Base-by-base conservation (phyloP, 2,329 filamentous ascomycete species). In the Nemania diffusa region DNA sequence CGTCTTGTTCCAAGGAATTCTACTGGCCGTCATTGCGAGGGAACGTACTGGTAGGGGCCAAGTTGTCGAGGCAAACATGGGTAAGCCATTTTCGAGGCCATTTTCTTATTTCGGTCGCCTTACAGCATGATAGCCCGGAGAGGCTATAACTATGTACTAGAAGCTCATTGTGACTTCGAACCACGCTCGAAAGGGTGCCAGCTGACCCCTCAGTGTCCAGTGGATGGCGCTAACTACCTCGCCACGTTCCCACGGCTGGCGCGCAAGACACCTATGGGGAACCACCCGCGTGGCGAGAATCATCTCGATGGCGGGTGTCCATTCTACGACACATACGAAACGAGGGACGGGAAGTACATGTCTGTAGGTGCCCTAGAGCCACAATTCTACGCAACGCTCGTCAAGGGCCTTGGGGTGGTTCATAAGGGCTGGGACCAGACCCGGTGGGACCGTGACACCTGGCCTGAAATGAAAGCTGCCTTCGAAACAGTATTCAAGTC, bases 31-130 rank as follows among this genome's bases (percentile, higher is more conserved):
- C 66, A 75, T 97, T 9, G 85, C 88, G 15, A 83, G 93, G 37
- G 82, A 84, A 56, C 81, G 79, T 50, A 89, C 84, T 0, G 93
- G 93, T 0, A 82, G 81, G 1, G 95, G 95, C 0, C 95, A 97
- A 80, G 90, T 97, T 13, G 94, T 98, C 8, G 93, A 97, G 81
- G 93, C 92, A 17, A 97, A 97, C 79, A 98, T 98, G 95, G 44
- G 44, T 48, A 48, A 48, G 44, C 44, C 11, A 48, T 24, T 13
- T 15, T 15, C 13, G 15, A 15, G 37, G 8, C 8, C 37, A 13
- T 9, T 13, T 1, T 5, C 8, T 40, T 15, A 15, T 40, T 34
- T 11, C 32, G 32, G 5, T 11, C 11, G 11, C 11, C 7, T 44
- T 20, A 5, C 7, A n/a, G n/a, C 40, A 5, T n/a, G 17, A 44